phyloP scores from a whole-genome alignment of 441 rosid species.

The Jatropha multifida region DNA sequence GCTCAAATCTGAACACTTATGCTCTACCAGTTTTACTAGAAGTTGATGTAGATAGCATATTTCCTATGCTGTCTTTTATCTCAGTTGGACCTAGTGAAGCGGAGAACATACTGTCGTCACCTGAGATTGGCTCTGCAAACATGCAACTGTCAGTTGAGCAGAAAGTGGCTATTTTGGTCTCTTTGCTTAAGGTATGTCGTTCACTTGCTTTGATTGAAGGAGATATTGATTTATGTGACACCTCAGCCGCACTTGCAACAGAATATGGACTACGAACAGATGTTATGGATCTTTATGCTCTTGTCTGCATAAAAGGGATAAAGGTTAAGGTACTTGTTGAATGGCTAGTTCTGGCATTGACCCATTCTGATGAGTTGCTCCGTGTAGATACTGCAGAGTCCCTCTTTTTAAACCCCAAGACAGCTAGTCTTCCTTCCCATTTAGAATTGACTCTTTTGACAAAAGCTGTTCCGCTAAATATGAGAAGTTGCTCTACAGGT shows the following conservation, averaged over 20 bases:
- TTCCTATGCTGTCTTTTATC: slow-evolving; percentile 78
- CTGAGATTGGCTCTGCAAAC: slow-evolving; percentile 36
- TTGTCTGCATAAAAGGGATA: slow-evolving; percentile 67
- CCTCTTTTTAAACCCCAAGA: slow-evolving; percentile 90
- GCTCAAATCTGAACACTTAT: slow-evolving; percentile 91
- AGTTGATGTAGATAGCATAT: slow-evolving; percentile 82
- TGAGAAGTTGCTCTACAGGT: slow-evolving; percentile 93
- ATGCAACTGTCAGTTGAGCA: slow-evolving; percentile 63
- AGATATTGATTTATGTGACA: slow-evolving; percentile 60
- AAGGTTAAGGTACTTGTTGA: slow-evolving; percentile 63
- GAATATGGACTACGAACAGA: slow-evolving; percentile 29
- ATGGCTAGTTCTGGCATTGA: slow-evolving; percentile 89
- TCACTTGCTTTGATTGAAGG: slow-evolving; percentile 91
- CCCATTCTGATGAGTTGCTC: slow-evolving; percentile 87
- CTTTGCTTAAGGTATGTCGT: slow-evolving; percentile 92
- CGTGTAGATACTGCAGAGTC: slow-evolving; percentile 96
- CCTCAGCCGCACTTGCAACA: slow-evolving; percentile 20
- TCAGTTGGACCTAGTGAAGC: slow-evolving; percentile 54
- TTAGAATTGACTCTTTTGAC: slow-evolving; percentile 79
- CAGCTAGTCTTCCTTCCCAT: slow-evolving; percentile 79
- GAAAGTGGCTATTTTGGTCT: slow-evolving; percentile 74
- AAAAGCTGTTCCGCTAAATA: slow-evolving; percentile 89
- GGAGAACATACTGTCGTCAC: slow-evolving; percentile 41
- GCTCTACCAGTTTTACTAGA: slow-evolving; percentile 82
- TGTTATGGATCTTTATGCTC: slow-evolving; percentile 41